Conservation (phyloP, 1,284 basidiomycete species). For the Phylloporus sp. region DNA sequence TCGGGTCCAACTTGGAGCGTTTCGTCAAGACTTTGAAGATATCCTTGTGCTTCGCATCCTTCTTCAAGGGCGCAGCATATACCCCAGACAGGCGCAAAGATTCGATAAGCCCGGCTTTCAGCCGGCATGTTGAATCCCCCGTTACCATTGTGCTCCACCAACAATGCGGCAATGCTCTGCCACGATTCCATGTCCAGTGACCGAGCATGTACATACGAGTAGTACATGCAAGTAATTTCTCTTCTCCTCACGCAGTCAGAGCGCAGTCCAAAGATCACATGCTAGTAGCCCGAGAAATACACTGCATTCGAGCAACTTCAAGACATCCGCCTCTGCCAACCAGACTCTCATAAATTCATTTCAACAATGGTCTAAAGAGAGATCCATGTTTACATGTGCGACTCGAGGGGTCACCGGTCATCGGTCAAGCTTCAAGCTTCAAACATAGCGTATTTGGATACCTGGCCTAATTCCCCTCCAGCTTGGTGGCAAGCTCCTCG, state of each 20-base stretch:
- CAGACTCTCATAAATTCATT: no score
- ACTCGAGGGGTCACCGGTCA: no score
- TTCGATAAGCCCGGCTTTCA: constrained; percentile 36
- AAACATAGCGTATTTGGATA: neutral
- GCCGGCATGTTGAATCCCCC: constrained; percentile 39
- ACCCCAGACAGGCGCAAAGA: constrained; percentile 37
- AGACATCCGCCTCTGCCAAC: no score
- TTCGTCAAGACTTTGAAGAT: constrained; percentile 35
- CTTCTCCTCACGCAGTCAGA: no score
- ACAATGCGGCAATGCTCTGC: constrained; percentile 24
- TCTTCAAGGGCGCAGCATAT: constrained; percentile 35
- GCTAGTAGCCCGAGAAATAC: no score
- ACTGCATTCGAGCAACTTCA: no score
- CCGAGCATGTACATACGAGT: no score
- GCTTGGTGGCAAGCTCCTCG: constrained; percentile 3
- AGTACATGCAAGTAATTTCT: no score
- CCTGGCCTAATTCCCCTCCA: constrained; percentile 8
- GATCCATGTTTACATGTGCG: constrained; percentile 17
- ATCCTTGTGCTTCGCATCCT: constrained; percentile 33
- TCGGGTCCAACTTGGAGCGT: constrained; percentile 35
- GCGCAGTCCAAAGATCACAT: no score
- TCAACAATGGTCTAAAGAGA: no score
- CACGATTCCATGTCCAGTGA: constrained; percentile 33
- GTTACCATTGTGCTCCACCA: constrained; percentile 18
- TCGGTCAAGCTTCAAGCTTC: no score